Evolutionary conservation across 768 basidiomycete species (phyloP), one percentile per base, ranked within the genome.

Genomic region (Russula brevipes): DNA sequence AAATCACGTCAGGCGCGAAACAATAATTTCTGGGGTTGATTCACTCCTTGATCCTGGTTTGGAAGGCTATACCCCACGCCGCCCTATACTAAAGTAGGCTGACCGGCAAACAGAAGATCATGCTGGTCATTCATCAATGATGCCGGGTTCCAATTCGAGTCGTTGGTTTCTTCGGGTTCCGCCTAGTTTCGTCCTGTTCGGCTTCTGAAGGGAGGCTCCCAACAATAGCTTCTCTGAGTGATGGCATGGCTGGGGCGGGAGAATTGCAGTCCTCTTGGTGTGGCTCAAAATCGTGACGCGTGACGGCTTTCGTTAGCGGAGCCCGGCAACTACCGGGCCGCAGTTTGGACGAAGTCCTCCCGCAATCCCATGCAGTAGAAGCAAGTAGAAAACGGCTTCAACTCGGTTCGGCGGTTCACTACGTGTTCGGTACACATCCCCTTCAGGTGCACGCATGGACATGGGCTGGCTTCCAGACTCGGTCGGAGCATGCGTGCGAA

Each of bases 171-270:
- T 44, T 57, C 41, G 41, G 51, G 42, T 44, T 63, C 44, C 14
- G 10, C 42, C 45, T 51, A 19, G 42, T 24, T 45, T 61, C 31
- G 12, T 45, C 38, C 35, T 44, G n/a, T 41, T 62, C 35, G 50
- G 14, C 30, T 58, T 53, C 55, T 63, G 14, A 17, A 11, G 14
- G 47, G 1, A 24, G 36, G 31, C 31, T 12, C 17, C 38, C 51
- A 39, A 38, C 24, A 33, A 35, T 16, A 45, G 51, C 59, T 60
- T 60, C 41, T 59, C 39, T 44, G 61, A 45, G 49, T 44, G 55
- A 57, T 62, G 49, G 41, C 16, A 42, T 14, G 19, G 16, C 24
- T 24, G 52, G 19, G 38, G 2, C 19, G 38, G 38, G 35, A 8
- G 39, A 54, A 10, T 33, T 41, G 24, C 19, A 10, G n/a, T 53